Evolutionary conservation across 805 yeast species (phyloP).

Genomic region (Allodekkera sacchari): DNA sequence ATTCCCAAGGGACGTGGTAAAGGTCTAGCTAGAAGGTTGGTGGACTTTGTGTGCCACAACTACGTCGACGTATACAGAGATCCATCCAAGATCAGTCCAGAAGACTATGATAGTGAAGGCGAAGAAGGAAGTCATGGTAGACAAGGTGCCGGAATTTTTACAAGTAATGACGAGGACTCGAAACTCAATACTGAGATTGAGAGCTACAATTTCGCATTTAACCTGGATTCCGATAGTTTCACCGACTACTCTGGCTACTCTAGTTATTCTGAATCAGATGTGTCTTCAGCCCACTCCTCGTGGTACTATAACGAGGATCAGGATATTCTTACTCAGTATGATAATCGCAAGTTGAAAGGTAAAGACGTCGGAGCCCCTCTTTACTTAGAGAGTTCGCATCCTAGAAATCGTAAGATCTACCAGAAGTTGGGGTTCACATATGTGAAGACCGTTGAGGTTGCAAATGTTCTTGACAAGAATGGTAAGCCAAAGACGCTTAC

Average conservation of each 20-base stretch:
- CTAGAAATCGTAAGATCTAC: constrained; percentile 44
- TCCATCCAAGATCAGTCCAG: constrained; percentile 7
- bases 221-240: constrained; percentile 24
- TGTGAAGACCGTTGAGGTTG: constrained; percentile 27
- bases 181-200: constrained; percentile 25
- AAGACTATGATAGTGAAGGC: constrained; percentile 11
- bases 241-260: constrained; percentile 29
- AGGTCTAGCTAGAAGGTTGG: constrained; percentile 45
- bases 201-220: constrained; percentile 25
- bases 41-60: constrained; percentile 41
- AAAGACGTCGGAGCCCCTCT: constrained; percentile 26
- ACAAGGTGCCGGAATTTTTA: constrained; percentile 7
- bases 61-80: constrained; percentile 28
- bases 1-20: constrained; percentile 51
- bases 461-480: constrained; percentile 21
- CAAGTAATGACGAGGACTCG: constrained; percentile 17
- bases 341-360: constrained; percentile 21
- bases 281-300: constrained; percentile 26
- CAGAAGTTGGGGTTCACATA: constrained; percentile 43
- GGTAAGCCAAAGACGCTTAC: constrained; percentile 20
- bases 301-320: constrained; percentile 28
- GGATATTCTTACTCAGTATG: constrained; percentile 26
- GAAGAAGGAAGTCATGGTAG: constrained; percentile 5
- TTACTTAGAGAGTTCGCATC: constrained; percentile 52
- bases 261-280: constrained; percentile 21